These are phyloP conservation scores for Aspergillus cejpii DNA, from an alignment of 2,329 filamentous ascomycete species.

Conservation along the genomic window DNA sequence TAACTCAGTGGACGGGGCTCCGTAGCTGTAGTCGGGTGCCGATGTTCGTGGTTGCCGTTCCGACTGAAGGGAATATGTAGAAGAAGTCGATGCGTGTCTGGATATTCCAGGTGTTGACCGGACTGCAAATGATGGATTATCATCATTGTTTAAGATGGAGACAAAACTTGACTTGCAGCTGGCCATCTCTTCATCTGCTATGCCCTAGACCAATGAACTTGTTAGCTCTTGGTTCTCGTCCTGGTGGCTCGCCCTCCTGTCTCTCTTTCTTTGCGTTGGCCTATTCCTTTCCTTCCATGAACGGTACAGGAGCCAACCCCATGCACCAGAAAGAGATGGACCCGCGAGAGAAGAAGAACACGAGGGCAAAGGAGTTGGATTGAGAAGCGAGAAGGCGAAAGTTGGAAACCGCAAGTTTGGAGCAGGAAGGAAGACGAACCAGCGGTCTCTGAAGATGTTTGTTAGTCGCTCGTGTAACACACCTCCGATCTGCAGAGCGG, in stretches of 20 bases:
- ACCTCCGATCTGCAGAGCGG: constrained; percentile 25
- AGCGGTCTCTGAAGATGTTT: constrained; percentile 30
- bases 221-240: background rate
- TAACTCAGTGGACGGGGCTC: constrained; percentile 22
- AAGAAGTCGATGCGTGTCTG: constrained; percentile 17
- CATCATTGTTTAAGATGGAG: constrained; percentile 45
- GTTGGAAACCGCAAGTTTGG: constrained; percentile 6
- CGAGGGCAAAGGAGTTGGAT: constrained; percentile 2
- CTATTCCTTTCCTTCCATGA: background rate
- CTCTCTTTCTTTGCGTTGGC: background rate
- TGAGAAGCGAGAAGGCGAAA: constrained; percentile 4
- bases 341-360: background rate
- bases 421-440: constrained; percentile 23
- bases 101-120: constrained; percentile 27
- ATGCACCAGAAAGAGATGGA: background rate
- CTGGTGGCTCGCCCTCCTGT: background rate
- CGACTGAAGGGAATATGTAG: constrained; percentile 18
- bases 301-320: background rate
- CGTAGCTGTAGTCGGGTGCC: constrained; percentile 17
- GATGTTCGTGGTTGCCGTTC: constrained; percentile 15
- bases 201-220: constrained; percentile 7
- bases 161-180: constrained; percentile 32
- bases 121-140: constrained; percentile 43
- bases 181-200: constrained; percentile 23
- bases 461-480: constrained; percentile 29